Evolutionary conservation across 1,284 basidiomycete species (phyloP).

Genomic region (Exobasidium cylindrosporum): DNA sequence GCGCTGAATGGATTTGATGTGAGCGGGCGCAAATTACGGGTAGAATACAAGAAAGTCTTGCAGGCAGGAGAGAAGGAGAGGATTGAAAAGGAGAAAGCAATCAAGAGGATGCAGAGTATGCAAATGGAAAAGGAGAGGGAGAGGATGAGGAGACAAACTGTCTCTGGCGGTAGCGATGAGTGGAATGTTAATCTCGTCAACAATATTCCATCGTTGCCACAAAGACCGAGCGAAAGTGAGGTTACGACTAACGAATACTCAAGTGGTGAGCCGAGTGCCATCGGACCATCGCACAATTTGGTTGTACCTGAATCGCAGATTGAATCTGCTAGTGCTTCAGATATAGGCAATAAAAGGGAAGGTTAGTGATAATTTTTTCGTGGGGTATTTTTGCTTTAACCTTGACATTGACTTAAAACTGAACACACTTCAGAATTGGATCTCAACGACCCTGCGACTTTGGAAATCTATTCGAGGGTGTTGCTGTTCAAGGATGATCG

Average conservation of each 20-base stretch:
- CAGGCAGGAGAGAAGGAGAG: constrained; percentile 98
- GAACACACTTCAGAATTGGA: too few species aligned
- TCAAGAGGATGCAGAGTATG: constrained; percentile 80
- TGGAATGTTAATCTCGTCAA: constrained; percentile 5
- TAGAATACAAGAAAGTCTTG: constrained; percentile 98
- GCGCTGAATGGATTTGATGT: constrained; percentile 88
- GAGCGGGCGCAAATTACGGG: constrained; percentile 94
- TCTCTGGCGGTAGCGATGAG: constrained; percentile 5
- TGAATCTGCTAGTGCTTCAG: neutral
- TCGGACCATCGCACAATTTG: neutral
- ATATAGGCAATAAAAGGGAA: neutral
- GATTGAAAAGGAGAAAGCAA: constrained; percentile 97
- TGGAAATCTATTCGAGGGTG: constrained; percentile 96
- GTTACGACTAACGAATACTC: neutral
- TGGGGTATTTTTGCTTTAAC: too few species aligned
- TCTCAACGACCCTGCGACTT: constrained; percentile 87
- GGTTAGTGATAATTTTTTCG: too few species aligned
- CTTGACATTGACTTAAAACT: too few species aligned
- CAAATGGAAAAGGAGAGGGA: constrained; percentile 49
- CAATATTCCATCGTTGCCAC: neutral
- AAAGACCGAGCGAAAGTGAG: neutral
- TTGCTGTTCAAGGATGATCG: constrained; percentile 95
- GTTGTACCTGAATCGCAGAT: neutral
- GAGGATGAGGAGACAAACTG: constrained; percentile 16
- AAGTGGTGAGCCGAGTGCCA: neutral